Conservation (phyloP, 495 filamentous ascomycete species). For the Hypoxylon subgilvum region DNA sequence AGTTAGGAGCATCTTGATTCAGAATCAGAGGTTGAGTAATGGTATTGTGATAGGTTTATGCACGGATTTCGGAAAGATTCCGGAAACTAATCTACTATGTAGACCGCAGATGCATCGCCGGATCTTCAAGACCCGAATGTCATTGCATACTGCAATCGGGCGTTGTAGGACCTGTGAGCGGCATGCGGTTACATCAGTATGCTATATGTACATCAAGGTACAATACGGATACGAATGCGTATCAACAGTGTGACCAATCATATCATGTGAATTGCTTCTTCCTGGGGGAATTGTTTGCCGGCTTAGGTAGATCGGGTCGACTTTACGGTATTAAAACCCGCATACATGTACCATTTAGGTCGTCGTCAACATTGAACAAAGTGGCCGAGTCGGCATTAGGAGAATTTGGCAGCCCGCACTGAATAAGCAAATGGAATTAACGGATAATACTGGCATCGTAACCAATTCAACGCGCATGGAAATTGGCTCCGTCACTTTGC, state of each 20-base stretch:
- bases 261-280: not conserved
- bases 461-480: not conserved
- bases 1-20: not conserved
- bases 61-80: too few relatives aligned
- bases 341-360: not conserved
- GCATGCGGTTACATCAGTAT: too few relatives aligned
- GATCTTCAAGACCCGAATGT: not conserved
- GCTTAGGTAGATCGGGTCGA: not conserved
- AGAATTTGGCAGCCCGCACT: conserved; percentile 4
- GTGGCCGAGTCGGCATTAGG: conserved; percentile 1
- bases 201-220: too few relatives aligned
- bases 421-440: conserved; percentile 12
- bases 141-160: conserved; percentile 7
- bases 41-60: too few relatives aligned
- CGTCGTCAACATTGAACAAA: not conserved
- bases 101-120: not conserved
- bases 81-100: not conserved
- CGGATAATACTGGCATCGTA: not conserved
- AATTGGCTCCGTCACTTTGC: too few relatives aligned
- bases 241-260: conserved; percentile 13
- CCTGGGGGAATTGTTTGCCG: too few relatives aligned
- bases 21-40: too few relatives aligned
- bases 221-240: conserved; percentile 17
- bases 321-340: too few relatives aligned
- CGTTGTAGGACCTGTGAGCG: too few relatives aligned